Base-by-base conservation (phyloP, 2,329 filamentous ascomycete species). In the Cadophora luteo-olivacea region DNA sequence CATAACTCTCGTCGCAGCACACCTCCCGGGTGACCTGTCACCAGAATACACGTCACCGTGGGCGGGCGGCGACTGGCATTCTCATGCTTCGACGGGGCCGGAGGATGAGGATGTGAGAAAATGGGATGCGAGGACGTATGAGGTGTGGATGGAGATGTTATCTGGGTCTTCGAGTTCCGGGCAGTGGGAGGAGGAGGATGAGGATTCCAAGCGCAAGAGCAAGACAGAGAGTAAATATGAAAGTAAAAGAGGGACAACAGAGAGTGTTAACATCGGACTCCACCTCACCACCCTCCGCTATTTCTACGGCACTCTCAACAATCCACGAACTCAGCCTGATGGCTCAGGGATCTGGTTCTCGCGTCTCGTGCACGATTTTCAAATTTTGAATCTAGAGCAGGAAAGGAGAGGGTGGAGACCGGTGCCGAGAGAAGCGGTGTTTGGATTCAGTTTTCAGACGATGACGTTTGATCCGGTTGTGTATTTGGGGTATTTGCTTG, bases 41-140 rank as follows among this genome's bases (percentile, higher is more conserved):
- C n/a, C 65, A 24, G 52, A 64, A 22, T 74, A 73, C 58, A 74
- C 68, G 7, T 72, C 64, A 3, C 67, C 64, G 45, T 82, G 81
- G 81, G 83, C 83, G 1, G 83, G 83, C 4, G 83, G 81, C 1
- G 80, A 84, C 65, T 85, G 82, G 82, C 78, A 81, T 45, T 80
- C 82, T 2, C 81, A 83, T 69, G 79, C 81, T 19, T 73, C 74
- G 0, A 51, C 52, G 69, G 1, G 69, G 76, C 7, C 77, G 80
- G 48, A 67, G 67, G 4, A 71, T 22, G 55, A 33, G 1, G 78
- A 80, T 61, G 72, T 79, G 54, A 76, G 78, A 55, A 74, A 73
- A 29, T 84, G 82, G 82, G 82, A 84, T 71, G 69, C 77, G 0
- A 78, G 81, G 71, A 84, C 80, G 1, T 83, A 82, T 70, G 64